These are phyloP conservation scores for Trametes cubensis DNA, from an alignment of 768 basidiomycete genomes.

Conservation along the genomic window DNA sequence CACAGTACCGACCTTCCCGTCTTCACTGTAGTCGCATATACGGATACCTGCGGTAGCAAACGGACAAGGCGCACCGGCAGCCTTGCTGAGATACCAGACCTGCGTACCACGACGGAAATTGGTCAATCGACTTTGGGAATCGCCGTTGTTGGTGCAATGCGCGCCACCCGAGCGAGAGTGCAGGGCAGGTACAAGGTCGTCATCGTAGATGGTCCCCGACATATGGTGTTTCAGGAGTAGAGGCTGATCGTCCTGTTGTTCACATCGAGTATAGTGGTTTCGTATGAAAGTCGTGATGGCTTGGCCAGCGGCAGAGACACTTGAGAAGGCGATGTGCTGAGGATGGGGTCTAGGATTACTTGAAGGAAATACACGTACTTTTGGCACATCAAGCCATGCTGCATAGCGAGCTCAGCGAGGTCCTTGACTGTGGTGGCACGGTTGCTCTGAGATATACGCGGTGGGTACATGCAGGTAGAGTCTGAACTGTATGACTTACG, in stretches of 20 bases:
- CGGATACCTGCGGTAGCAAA: conserved; percentile 75
- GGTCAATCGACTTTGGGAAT: conserved; percentile 48
- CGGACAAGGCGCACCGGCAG: conserved; percentile 75
- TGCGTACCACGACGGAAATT: conserved; percentile 79
- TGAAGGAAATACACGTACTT: conserved; percentile 53
- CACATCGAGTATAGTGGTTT: conserved; percentile 70
- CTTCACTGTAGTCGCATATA: conserved; percentile 65
- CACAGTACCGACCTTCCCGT: conserved; percentile 42
- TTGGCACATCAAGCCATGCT: conserved; percentile 70
- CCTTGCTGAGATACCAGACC: conserved; percentile 80
- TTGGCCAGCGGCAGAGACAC: conserved; percentile 77
- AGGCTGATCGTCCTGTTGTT: conserved; percentile 69
- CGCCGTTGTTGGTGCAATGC: conserved; percentile 41
- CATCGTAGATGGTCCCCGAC: conserved; percentile 72
- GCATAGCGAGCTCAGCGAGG: conserved; percentile 70
- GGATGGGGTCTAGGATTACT: background rate
- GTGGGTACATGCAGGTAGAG: conserved; percentile 26
- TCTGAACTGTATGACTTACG: conserved; percentile 45
- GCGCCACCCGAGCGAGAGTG: conserved; percentile 73
- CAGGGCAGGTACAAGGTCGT: conserved; percentile 72
- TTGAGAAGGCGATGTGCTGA: conserved; percentile 34
- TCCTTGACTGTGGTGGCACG: conserved; percentile 87
- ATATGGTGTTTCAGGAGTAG: conserved; percentile 72
- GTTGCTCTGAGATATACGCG: conserved; percentile 55
- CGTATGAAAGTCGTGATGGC: conserved; percentile 85